These are phyloP conservation scores for Penicillium sp. DNA, from an alignment of 2,329 filamentous ascomycete genomes.

Conservation along the genomic window DNA sequence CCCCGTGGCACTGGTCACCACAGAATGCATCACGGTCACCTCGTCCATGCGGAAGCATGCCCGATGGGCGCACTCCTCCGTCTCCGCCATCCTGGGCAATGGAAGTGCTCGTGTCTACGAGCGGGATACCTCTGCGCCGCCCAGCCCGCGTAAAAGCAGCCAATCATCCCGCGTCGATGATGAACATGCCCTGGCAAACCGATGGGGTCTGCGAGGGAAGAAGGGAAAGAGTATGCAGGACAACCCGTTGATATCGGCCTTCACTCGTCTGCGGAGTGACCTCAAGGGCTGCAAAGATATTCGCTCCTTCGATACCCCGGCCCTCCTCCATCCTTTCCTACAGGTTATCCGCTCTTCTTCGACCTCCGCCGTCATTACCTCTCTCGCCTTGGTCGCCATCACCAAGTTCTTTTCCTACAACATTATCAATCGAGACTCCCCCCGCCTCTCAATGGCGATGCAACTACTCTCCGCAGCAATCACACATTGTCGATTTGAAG, in stretches of 20 bases:
- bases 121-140: slow-evolving; percentile 38
- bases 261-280: slow-evolving; percentile 82
- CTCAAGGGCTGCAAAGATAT: slow-evolving; percentile 88
- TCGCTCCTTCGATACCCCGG: slow-evolving; percentile 77
- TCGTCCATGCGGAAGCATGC: slow-evolving; percentile 97
- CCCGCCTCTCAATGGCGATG: slow-evolving; percentile 86
- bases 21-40: slow-evolving; percentile 97
- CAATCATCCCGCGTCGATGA: slow-evolving; percentile 31
- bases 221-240: slow-evolving; percentile 97
- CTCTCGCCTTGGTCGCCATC: slow-evolving; percentile 84
- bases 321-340: slow-evolving; percentile 85
- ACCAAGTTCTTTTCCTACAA: slow-evolving; percentile 97
- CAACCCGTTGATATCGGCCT: slow-evolving; percentile 91
- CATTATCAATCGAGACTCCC: slow-evolving; percentile 76
- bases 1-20: slow-evolving; percentile 87
- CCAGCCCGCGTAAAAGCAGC: slow-evolving; percentile 29
- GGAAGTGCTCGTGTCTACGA: slow-evolving; percentile 45
- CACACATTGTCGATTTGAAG: slow-evolving; percentile 95
- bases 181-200: slow-evolving; percentile 58
- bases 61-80: slow-evolving; percentile 90
- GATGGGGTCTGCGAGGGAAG: slow-evolving; percentile 91
- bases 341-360: slow-evolving; percentile 96
- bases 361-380: slow-evolving; percentile 92
- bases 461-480: slow-evolving; percentile 90
- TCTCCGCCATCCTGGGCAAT: slow-evolving; percentile 83